Evolutionary conservation across 805 yeast species (phyloP).

Genomic region (Hermanozyma aechmeae): DNA sequence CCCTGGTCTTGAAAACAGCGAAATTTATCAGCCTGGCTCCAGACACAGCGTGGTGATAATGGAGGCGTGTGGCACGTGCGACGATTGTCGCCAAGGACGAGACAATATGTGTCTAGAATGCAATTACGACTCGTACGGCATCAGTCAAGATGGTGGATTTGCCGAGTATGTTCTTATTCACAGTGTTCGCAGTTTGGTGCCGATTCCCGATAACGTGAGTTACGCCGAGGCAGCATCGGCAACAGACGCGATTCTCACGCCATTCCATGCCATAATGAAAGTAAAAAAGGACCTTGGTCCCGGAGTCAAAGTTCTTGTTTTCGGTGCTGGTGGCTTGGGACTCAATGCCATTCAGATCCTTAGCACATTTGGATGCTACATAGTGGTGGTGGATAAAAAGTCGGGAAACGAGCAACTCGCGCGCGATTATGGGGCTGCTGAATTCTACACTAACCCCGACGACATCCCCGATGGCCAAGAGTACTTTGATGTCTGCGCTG

Average conservation of each 20-base stretch:
- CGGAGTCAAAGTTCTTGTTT: slow-evolving; percentile 24
- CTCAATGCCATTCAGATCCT: slow-evolving; percentile 34
- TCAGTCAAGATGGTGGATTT: slow-evolving; percentile 32
- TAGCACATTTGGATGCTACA: slow-evolving; percentile 19
- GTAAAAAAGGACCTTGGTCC: slow-evolving; percentile 21
- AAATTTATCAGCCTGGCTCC: slow-evolving; percentile 17
- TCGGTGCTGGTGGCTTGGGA: slow-evolving; percentile 37
- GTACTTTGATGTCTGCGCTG: slow-evolving; percentile 29
- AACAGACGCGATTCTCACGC: slow-evolving; percentile 34
- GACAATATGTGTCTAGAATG: slow-evolving; percentile 21
- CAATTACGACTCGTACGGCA: slow-evolving; percentile 19
- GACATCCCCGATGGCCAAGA: slow-evolving; percentile 15
- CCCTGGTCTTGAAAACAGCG: slow-evolving; percentile 11
- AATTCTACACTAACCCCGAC: slow-evolving; percentile 24
- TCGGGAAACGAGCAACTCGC: slow-evolving; percentile 5
- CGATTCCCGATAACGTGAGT: slow-evolving; percentile 30
- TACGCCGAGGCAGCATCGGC: slow-evolving; percentile 33
- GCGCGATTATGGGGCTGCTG: slow-evolving; percentile 29
- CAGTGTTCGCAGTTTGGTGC: slow-evolving; percentile 25
- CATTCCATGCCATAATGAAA: slow-evolving; percentile 32
- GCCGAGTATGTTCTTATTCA: slow-evolving; percentile 27
- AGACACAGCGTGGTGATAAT: slow-evolving; percentile 21
- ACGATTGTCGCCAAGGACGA: slow-evolving; percentile 22
- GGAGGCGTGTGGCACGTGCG: slow-evolving; percentile 26
- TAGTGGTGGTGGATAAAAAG: slow-evolving; percentile 25